Conservation (phyloP, 2,329 filamentous ascomycete genomes). For the Harringtonia aguacate region DNA sequence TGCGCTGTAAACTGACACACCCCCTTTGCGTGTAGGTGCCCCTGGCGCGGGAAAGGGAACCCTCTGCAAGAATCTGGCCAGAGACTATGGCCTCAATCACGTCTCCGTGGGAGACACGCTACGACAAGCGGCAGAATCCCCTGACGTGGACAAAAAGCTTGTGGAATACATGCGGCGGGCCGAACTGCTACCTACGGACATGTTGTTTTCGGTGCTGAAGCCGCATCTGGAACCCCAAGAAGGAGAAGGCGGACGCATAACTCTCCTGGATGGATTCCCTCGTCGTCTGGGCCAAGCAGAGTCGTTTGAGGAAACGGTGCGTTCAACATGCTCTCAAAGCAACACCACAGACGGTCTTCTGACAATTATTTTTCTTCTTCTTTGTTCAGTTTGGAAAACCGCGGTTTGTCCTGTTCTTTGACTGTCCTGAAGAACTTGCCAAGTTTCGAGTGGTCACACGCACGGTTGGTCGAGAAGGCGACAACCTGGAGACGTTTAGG, state of each 20-base stretch:
- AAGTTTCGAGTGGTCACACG: neutral
- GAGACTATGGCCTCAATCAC: neutral
- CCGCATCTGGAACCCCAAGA: neutral
- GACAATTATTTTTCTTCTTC: too few species aligned
- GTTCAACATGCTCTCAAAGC: too few species aligned
- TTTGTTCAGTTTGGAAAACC: neutral
- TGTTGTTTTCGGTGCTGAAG: neutral
- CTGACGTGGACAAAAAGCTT: neutral
- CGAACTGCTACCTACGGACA: neutral
- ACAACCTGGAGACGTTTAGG: neutral
- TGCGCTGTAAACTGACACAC: neutral
- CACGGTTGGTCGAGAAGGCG: neutral
- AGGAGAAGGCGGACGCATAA: neutral
- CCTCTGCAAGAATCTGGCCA: neutral
- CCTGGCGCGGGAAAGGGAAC: neutral
- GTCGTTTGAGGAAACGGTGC: neutral
- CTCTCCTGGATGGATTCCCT: neutral
- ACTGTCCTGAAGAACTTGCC: neutral
- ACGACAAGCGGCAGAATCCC: neutral
- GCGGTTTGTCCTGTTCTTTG: neutral
- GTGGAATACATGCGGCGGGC: neutral
- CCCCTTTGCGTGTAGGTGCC: too few species aligned
- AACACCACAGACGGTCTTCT: too few species aligned
- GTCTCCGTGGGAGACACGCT: neutral
- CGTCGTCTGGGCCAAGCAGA: neutral